Conservation (phyloP, 192 early-diverging fungal genomes). For the Coemansia sp. region DNA sequence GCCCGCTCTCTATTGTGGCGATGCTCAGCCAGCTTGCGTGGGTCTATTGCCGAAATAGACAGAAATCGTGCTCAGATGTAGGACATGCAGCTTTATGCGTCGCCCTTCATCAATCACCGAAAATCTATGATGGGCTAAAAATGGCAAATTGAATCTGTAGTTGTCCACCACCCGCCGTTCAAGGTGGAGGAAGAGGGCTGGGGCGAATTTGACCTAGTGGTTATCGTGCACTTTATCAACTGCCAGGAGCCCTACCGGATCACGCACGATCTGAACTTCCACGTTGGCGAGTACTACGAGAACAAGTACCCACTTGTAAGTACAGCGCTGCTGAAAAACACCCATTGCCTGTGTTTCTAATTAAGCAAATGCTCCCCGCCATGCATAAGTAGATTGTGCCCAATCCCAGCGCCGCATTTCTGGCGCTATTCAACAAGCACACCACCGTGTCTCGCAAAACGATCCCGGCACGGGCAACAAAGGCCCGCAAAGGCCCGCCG, state of each 20-base stretch:
- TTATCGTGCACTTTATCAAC: slow-evolving; percentile 39
- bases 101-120: no score
- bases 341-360: neutral
- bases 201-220: slow-evolving; percentile 53
- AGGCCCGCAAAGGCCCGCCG: slow-evolving; percentile 46
- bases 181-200: slow-evolving; percentile 47
- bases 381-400: slow-evolving; percentile 16
- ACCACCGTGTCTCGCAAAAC: slow-evolving; percentile 39
- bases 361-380: neutral
- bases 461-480: slow-evolving; percentile 31
- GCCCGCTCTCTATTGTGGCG: no score
- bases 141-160: no score
- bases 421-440: slow-evolving; percentile 38
- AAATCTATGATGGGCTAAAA: no score
- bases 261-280: slow-evolving; percentile 53
- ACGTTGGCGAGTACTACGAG: slow-evolving; percentile 28
- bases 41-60: no score
- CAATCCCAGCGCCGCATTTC: slow-evolving; percentile 24
- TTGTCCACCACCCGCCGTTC: slow-evolving; percentile 38
- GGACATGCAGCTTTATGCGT: no score
- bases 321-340: neutral
- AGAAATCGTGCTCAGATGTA: no score
- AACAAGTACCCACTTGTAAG: slow-evolving; percentile 23
- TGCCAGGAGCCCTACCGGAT: slow-evolving; percentile 25
- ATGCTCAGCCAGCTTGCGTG: no score